Evolutionary conservation across 176 grass and related monocot species (phyloP).

Genomic region (Rhynchospora pubera): DNA sequence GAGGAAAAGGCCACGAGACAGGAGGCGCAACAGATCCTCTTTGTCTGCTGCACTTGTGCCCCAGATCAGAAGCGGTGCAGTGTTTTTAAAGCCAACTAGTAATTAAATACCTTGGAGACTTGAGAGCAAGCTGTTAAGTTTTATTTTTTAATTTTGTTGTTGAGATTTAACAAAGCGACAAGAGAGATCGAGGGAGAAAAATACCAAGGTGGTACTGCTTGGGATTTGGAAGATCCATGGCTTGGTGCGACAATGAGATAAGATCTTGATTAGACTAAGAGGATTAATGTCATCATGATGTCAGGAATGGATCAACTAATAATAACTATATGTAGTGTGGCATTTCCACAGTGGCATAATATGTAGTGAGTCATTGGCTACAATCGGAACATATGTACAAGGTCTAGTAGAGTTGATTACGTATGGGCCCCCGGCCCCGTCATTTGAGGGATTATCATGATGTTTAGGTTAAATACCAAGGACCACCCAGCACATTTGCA

Average conservation of each 20-base stretch:
- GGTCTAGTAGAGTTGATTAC: background rate
- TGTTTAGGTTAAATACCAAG: background rate
- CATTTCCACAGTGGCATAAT: background rate
- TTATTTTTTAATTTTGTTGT: background rate
- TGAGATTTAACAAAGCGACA: background rate
- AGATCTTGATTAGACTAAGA: conserved; percentile 25
- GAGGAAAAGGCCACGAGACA: background rate
- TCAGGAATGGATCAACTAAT: background rate
- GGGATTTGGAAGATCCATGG: background rate
- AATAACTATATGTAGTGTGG: background rate
- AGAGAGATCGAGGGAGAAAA: background rate
- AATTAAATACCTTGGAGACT: background rate
- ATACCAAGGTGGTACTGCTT: background rate
- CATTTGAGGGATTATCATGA: background rate
- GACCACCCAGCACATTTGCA: background rate
- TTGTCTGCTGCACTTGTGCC: conserved; percentile 14
- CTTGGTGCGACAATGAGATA: conserved; percentile 16
- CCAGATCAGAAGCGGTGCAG: conserved; percentile 4
- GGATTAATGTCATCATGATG: conserved; percentile 22
- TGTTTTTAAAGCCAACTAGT: conserved; percentile 13
- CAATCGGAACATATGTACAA: background rate
- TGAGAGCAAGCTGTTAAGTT: background rate
- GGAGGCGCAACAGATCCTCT: conserved; percentile 16
- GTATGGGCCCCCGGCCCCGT: background rate
- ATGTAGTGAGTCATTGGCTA: background rate